phyloP scores from a whole-genome alignment of 2,329 filamentous ascomycete genomes.

The Trichoderma atroviride region DNA sequence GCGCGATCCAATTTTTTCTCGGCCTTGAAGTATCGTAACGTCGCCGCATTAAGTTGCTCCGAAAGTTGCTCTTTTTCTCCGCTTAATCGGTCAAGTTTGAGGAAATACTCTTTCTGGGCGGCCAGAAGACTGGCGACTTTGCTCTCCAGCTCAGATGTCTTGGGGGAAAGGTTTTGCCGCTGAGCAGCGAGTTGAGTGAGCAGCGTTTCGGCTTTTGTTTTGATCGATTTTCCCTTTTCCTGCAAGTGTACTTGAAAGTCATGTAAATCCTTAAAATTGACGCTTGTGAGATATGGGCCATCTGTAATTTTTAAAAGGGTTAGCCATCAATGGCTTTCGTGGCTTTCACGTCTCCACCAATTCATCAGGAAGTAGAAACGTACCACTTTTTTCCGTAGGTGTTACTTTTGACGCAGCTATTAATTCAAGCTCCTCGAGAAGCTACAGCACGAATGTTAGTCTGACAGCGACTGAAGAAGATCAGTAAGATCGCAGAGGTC shows the following conservation, averaged over 20 bases:
- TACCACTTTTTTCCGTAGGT: constrained; percentile 29
- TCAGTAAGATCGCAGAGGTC: too few species aligned
- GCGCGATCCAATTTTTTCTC: constrained; percentile 92
- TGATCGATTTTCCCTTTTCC: constrained; percentile 74
- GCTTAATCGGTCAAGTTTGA: constrained; percentile 73
- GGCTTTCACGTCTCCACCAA: not conserved
- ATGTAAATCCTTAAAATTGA: constrained; percentile 64
- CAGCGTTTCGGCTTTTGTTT: constrained; percentile 70
- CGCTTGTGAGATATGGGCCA: constrained; percentile 58
- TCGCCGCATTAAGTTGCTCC: constrained; percentile 84
- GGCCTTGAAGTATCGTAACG: constrained; percentile 88
- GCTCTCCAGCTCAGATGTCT: constrained; percentile 71
- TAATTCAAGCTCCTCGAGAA: constrained; percentile 66
- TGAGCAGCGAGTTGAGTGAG: constrained; percentile 59
- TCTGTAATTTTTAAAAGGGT: constrained; percentile 41
- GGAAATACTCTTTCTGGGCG: constrained; percentile 77
- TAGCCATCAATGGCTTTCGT: not conserved
- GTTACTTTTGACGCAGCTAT: constrained; percentile 54
- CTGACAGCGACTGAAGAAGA: not conserved
- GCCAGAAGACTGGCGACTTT: constrained; percentile 76
- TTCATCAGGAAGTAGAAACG: not conserved
- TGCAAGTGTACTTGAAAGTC: constrained; percentile 83
- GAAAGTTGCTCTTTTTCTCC: constrained; percentile 83
- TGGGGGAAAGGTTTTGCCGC: constrained; percentile 62
- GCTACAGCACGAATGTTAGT: constrained; percentile 41